Base-by-base conservation (phyloP, 768 basidiomycete species). In the Zangia roseola region DNA sequence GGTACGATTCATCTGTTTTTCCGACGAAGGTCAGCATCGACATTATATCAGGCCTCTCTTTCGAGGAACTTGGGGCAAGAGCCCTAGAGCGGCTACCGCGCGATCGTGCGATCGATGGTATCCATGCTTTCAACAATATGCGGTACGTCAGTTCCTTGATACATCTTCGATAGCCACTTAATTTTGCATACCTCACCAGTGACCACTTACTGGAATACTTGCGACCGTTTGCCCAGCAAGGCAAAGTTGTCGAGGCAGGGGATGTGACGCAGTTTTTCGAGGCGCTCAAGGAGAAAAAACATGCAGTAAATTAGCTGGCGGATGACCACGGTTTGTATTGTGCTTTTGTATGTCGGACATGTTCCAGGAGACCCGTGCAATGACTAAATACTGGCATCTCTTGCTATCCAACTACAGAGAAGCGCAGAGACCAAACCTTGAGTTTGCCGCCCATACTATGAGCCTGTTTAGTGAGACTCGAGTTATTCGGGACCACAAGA, bases 11-110 rank as follows among this genome's bases (percentile, higher is more conserved):
- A 10, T 35, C 8, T 31, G 8, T 5, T 19, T 34, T 24, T 20
- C 10, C 5, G 5, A 36, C 40, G 16, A 5, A 4, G n/a, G 26
- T 30, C 13, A 6, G 9, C 7, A 0, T 50, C 33, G 10, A 55
- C 36, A 21, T 26, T 6, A 19, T 46, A 49, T 9, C 36, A 89
- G 90, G 81, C 21, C 70, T 91, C 42, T 88, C 90, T 16, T 69
- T 93, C 28, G 91, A 92, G 63, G 88, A 91, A 61, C 77, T 93
- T 6, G 91, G 91, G 10, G 75, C 90, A 73, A 84, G 90, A 41
- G 91, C 90, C 1, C 69, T 93, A 9, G 73, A 77, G 46, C 76
- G 79, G 43, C 62, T 92, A 24, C 91, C 91, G 30, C 83, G 91
- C 48, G 91, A 91, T 41, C 81, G 77, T 46, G 88, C 89, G 6